Percentiles rank a stretch among this genome's conserved stretches.
These are phyloP conservation scores for Phytopythium mirpurense DNA, from an alignment of 352 stramenopile species.

Conservation along the genomic window DNA sequence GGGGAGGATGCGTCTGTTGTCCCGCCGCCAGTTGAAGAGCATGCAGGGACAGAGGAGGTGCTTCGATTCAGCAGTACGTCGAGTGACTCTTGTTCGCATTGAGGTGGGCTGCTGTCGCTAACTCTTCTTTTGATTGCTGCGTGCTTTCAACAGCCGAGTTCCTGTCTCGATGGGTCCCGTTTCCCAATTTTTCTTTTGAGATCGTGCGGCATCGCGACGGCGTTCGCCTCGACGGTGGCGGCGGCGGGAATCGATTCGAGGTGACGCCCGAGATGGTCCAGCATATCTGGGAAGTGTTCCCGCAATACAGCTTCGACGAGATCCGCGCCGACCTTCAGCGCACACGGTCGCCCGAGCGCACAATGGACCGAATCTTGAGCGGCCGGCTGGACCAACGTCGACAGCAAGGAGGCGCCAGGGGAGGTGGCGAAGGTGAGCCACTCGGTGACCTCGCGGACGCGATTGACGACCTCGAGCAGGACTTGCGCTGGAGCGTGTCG, in stretches of 20 bases:
- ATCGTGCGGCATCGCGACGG: conserved; percentile 49
- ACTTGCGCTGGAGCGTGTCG: conserved; percentile 35
- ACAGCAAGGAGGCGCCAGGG: conserved; percentile 14
- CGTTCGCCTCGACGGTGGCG: neutral
- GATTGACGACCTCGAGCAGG: conserved; percentile 31
- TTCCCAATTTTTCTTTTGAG: conserved; percentile 73
- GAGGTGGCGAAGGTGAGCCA: conserved; percentile 14
- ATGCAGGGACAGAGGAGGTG: conserved; percentile 38
- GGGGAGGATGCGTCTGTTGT: neutral
- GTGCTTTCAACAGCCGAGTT: conserved; percentile 40
- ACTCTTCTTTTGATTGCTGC: conserved; percentile 12
- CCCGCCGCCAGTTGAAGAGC: neutral
- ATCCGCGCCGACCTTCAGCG: conserved; percentile 46
- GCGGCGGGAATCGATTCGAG: conserved; percentile 23
- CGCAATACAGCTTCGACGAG: conserved; percentile 54
- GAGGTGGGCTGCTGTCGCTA: conserved; percentile 1
- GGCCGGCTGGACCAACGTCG: conserved; percentile 40
- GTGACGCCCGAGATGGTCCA: conserved; percentile 70
- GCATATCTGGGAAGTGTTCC: conserved; percentile 72
- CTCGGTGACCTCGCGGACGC: conserved; percentile 23
- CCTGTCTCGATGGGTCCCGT: conserved; percentile 60
- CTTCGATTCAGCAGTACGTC: conserved; percentile 76
- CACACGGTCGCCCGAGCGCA: conserved; percentile 59
- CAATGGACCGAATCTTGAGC: conserved; percentile 68
- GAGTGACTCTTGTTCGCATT: conserved; percentile 1